These are phyloP conservation scores for Arxiozyma heterogenica DNA, from an alignment of 1,139 yeast species.

Conservation along the genomic window DNA sequence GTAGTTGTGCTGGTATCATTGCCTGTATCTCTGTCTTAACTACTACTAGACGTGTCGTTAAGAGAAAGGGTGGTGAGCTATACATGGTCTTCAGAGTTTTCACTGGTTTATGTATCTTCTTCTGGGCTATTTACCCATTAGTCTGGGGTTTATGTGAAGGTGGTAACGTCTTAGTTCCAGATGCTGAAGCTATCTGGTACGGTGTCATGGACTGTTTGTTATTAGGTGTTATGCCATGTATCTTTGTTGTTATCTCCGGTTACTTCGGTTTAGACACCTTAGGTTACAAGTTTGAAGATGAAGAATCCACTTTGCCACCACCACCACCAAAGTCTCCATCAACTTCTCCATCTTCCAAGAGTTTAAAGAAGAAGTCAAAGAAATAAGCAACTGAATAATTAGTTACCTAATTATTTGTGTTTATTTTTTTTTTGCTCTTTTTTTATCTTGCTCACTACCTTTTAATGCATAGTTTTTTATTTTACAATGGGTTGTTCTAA, in stretches of 20 bases:
- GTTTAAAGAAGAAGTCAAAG: conserved; percentile 8
- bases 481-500: neutral
- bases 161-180: conserved; percentile 55
- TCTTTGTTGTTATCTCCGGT: conserved; percentile 19
- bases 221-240: conserved; percentile 31
- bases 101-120: conserved; percentile 31
- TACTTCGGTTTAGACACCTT: conserved; percentile 20
- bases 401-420: neutral
- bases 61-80: conserved; percentile 17
- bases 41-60: conserved; percentile 21
- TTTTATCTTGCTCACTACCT: neutral
- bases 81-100: conserved; percentile 15
- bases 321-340: conserved; percentile 6
- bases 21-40: conserved; percentile 21
- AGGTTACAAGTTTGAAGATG: conserved; percentile 11
- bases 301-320: conserved; percentile 7
- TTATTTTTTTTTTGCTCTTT: neutral
- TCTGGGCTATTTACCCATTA: conserved; percentile 48
- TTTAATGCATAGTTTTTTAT: neutral
- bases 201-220: conserved; percentile 49
- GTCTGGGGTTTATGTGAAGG: conserved; percentile 58
- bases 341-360: conserved; percentile 6
- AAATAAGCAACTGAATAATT: conserved; percentile 6
- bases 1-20: conserved; percentile 26
- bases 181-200: conserved; percentile 53